Evolutionary conservation across 2,329 filamentous ascomycete genomes (phyloP), one percentile per base, ranked within the genome.

Genomic region (Blastomyces gilchristii): DNA sequence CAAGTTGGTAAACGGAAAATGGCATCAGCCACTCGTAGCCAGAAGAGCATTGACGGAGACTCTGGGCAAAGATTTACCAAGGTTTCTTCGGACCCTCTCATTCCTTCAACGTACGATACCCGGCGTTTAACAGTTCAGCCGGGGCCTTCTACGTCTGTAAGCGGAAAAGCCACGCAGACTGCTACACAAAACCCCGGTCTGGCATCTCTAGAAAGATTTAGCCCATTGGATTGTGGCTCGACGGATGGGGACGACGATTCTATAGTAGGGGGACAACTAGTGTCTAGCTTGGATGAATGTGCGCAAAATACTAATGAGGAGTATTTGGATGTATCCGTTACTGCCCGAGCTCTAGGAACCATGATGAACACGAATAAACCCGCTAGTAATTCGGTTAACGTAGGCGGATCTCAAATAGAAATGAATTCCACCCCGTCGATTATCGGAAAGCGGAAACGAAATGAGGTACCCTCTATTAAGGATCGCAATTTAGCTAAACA

Each of bases 71-170:
- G 43, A 12, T 37, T 54, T 49, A 56, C 8, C 7, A 65, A 58
- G 47, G 11, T 39, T 11, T 58, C 59, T 9, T 63, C 62, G 22
- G 63, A 65, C 16, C 25, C 50, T 14, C 47, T 65, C 53, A 63
- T 66, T 53, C 65, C 65, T 50, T 63, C 63, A 22, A 66, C 65
- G 11, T 66, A 65, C 39, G 59, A 61, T 22, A 59, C 41, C 34
- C 34, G 18, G 4, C 28, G 49, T 60, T 31, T 41, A 37, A 45
- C 43, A 22, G 16, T 41, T 45, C 54, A 47, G 4, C 37, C 43
- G 5, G 58, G 34, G 8, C 3, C 58, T 16, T 59, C 58, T 49
- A 6, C 49, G 41, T 16, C 11, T 43, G 16, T 49, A 28, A 53
- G 16, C 12, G 34, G n/a, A 28, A 41, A 54, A 41, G 1, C 12